Percentiles rank a stretch among this genome's conserved stretches.
phyloP scores from a whole-genome alignment of 1,284 basidiomycete genomes.

The Ceratobasidium sp. region DNA sequence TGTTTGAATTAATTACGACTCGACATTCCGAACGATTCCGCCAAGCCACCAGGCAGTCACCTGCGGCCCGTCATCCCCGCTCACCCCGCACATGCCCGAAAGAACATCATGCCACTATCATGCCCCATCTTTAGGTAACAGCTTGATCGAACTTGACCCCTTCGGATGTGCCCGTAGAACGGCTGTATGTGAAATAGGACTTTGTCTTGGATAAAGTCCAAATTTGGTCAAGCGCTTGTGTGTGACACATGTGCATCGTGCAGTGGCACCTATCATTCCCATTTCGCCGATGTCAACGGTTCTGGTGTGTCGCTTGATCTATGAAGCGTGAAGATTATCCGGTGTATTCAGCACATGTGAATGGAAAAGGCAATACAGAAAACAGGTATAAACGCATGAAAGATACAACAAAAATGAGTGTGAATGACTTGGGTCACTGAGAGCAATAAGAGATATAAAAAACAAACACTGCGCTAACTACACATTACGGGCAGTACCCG shows the following conservation, averaged over 20 bases:
- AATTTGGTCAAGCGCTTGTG: background rate
- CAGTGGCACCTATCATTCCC: background rate
- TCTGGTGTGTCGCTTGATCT: background rate
- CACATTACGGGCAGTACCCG: background rate
- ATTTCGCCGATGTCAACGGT: background rate
- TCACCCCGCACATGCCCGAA: background rate
- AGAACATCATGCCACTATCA: background rate
- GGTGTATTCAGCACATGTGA: background rate
- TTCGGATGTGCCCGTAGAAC: background rate
- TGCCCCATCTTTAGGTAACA: background rate
- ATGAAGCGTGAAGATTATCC: background rate
- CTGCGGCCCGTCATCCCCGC: background rate
- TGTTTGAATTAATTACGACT: background rate
- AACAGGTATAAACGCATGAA: background rate
- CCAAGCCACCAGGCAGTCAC: background rate
- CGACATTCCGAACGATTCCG: background rate
- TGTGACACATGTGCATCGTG: background rate
- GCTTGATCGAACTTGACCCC: background rate
- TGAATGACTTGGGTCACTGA: background rate
- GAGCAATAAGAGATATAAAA: slow-evolving; percentile 18
- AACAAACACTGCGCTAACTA: background rate
- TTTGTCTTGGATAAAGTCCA: background rate
- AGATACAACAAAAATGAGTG: background rate
- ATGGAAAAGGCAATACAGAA: background rate
- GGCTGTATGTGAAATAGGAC: background rate